Evolutionary conservation across 805 yeast species (phyloP).

Genomic region (Candida succiphila): DNA sequence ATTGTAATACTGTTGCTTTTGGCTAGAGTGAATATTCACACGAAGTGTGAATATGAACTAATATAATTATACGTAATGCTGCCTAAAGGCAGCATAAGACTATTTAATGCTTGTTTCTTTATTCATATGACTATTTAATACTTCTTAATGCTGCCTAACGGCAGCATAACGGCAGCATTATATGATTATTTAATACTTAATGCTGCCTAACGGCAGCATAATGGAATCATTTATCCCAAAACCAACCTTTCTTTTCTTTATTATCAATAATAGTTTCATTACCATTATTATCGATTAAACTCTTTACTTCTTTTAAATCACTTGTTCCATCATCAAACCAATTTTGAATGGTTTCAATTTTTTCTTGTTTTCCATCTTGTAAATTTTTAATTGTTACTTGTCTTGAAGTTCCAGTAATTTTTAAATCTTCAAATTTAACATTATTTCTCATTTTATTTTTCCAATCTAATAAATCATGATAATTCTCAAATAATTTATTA

Average conservation of each 20-base stretch:
- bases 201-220: too few relatives aligned
- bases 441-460: conserved; percentile 33
- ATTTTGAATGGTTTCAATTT: conserved; percentile 25
- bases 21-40: too few relatives aligned
- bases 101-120: too few relatives aligned
- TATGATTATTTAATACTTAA: too few relatives aligned
- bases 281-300: conserved; percentile 26
- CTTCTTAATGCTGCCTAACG: too few relatives aligned
- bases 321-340: conserved; percentile 34
- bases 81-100: too few relatives aligned
- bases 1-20: conserved; percentile 36
- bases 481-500: conserved; percentile 57
- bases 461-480: conserved; percentile 62
- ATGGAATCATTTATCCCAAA: too few relatives aligned
- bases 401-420: conserved; percentile 27
- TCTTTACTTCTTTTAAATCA: conserved; percentile 26
- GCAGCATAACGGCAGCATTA: too few relatives aligned
- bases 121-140: too few relatives aligned
- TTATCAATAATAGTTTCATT: neutral
- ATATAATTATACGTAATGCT: too few relatives aligned
- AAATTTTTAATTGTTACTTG: conserved; percentile 25
- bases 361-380: conserved; percentile 34
- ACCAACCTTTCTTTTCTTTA: neutral
- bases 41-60: too few relatives aligned
- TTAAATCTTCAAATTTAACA: conserved; percentile 12